Evolutionary conservation across 2,329 filamentous ascomycete genomes (phyloP).

Genomic region (Xylaria sp.): DNA sequence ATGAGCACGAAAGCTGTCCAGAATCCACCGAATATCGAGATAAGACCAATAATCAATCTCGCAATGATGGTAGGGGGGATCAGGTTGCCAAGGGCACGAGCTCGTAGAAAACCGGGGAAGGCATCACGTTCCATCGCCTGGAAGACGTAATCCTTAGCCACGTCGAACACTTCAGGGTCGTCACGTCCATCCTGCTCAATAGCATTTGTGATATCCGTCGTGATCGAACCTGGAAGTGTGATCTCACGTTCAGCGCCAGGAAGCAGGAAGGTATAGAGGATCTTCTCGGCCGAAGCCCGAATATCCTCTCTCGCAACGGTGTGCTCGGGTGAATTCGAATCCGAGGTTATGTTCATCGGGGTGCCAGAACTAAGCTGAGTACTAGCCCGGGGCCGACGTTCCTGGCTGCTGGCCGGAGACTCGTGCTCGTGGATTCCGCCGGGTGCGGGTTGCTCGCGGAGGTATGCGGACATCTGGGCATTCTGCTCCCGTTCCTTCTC

Average conservation of each 20-base stretch:
- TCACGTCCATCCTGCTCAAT: slow-evolving; percentile 92
- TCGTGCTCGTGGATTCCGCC: slow-evolving; percentile 58
- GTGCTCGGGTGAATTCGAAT: slow-evolving; percentile 81
- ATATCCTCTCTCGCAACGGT: slow-evolving; percentile 89
- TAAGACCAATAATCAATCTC: slow-evolving; percentile 80
- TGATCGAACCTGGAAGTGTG: slow-evolving; percentile 84
- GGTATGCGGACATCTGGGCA: slow-evolving; percentile 86
- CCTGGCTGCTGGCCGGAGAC: slow-evolving; percentile 56
- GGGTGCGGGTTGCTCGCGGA: slow-evolving; percentile 66
- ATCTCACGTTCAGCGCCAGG: slow-evolving; percentile 97
- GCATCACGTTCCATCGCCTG: slow-evolving; percentile 99
- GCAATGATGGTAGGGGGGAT: slow-evolving; percentile 89
- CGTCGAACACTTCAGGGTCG: slow-evolving; percentile 95
- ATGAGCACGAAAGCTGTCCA: slow-evolving; percentile 95
- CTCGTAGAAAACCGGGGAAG: slow-evolving; percentile 94
- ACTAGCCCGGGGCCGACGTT: slow-evolving; percentile 50
- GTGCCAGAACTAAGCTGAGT: slow-evolving; percentile 62
- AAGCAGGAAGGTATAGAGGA: slow-evolving; percentile 95
- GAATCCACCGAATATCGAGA: slow-evolving; percentile 87
- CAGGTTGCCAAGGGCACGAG: slow-evolving; percentile 93
- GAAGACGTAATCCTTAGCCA: slow-evolving; percentile 98
- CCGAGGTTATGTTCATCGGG: slow-evolving; percentile 63
- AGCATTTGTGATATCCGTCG: slow-evolving; percentile 79
- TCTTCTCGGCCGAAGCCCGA: slow-evolving; percentile 92
- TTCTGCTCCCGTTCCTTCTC: slow-evolving; percentile 79